Evolutionary conservation across 306 rosid species (phyloP).

Genomic region (Trichosanthes cucumerina): DNA sequence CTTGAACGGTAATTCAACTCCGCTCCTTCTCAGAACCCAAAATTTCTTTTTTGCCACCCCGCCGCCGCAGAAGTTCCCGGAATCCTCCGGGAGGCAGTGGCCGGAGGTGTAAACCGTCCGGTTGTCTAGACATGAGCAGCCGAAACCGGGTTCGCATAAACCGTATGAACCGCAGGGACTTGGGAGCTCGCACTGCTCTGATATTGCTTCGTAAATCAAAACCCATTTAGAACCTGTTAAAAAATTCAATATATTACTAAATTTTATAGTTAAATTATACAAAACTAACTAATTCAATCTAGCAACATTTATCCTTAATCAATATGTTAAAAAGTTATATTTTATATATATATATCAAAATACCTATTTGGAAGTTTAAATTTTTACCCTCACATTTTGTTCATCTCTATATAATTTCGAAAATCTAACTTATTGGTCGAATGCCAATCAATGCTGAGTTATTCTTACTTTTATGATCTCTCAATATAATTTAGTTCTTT

Average conservation of each 20-base stretch:
- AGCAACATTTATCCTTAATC: no score
- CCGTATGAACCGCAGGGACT: constrained; percentile 76
- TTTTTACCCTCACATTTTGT: no score
- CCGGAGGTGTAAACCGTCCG: constrained; percentile 31
- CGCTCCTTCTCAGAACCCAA: constrained; percentile 35
- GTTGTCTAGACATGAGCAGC: constrained; percentile 65
- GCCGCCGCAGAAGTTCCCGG: constrained; percentile 37
- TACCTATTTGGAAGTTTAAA: no score
- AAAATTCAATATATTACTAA: not conserved
- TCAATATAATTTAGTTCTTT: no score
- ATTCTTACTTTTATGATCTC: no score
- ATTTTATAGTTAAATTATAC: not conserved
- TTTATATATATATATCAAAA: no score
- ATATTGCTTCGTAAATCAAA: constrained; percentile 40
- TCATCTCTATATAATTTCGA: no score
- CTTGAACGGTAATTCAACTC: constrained; percentile 59
- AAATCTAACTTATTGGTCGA: no score
- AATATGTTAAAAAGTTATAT: no score
- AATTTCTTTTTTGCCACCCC: constrained; percentile 20
- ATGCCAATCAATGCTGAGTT: no score
- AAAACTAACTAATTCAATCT: no score
- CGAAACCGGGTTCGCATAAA: constrained; percentile 47
- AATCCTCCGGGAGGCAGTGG: constrained; percentile 19
- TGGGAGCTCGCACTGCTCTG: constrained; percentile 54
- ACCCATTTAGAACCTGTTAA: constrained; percentile 27